A percentile compares a stretch with the other conserved stretches of the same genome.
phyloP scores from a whole-genome alignment of 1,139 yeast species.

The Blastobotrys arbuscula region DNA sequence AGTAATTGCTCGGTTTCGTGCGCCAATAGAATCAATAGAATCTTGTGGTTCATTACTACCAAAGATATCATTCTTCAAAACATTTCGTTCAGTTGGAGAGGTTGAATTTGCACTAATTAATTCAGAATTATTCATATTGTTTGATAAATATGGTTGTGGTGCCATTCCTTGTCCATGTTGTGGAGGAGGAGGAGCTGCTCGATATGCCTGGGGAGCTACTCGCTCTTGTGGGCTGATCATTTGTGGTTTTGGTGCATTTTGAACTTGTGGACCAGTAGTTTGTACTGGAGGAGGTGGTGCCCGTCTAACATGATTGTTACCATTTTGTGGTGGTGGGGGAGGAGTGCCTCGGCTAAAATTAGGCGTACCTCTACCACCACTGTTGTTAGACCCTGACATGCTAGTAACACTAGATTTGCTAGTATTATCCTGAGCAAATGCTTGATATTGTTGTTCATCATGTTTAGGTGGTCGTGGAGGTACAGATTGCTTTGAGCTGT shows the following conservation, averaged over 20 bases:
- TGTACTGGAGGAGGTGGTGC: conserved; percentile 5
- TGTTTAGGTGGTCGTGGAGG: not conserved
- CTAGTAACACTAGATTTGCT: conserved; percentile 3
- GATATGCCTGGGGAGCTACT: conserved; percentile 6
- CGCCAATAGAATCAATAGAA: conserved; percentile 18
- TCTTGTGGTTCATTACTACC: conserved; percentile 23
- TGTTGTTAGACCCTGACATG: not conserved
- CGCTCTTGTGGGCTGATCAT: not conserved
- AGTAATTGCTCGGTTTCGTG: conserved; percentile 13
- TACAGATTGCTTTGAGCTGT: not conserved
- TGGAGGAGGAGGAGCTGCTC: conserved; percentile 13
- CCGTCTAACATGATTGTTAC: conserved; percentile 2
- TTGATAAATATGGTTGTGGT: not conserved
- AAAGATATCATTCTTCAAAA: conserved; percentile 20
- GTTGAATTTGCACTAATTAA: conserved; percentile 21
- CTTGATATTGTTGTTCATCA: conserved; percentile 10
- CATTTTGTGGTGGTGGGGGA: conserved; percentile 4
- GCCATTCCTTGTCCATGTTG: not conserved
- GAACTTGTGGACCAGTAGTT: not conserved
- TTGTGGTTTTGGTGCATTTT: conserved; percentile 1
- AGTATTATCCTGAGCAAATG: conserved; percentile 1
- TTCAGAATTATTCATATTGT: not conserved
- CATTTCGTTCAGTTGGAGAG: conserved; percentile 6
- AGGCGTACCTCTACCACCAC: conserved; percentile 6
- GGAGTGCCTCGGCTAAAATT: conserved; percentile 9